Percentiles rank a stretch among this genome's conserved stretches.
phyloP scores from a whole-genome alignment of 176 grass and related monocot genomes.

The Echinochloa phyllopogon region DNA sequence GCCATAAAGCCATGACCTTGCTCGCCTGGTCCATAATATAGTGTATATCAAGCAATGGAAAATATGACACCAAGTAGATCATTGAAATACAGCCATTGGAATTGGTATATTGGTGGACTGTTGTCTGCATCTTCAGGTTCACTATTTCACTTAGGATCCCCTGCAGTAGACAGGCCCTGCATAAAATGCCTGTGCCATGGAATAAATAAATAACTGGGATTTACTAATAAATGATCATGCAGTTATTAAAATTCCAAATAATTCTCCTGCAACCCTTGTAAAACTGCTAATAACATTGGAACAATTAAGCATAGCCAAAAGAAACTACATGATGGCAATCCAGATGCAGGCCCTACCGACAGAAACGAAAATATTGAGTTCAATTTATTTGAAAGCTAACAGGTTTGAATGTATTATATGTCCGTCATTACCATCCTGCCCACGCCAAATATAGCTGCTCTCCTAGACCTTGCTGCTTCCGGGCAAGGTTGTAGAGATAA shows the following conservation, averaged over 20 bases:
- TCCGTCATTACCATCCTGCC: conserved; percentile 78
- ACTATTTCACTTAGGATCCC: conserved; percentile 78
- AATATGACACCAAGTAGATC: conserved; percentile 81
- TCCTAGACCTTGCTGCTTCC: conserved; percentile 58
- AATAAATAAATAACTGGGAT: neutral
- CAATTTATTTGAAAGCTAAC: conserved; percentile 11
- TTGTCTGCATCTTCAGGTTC: conserved; percentile 57
- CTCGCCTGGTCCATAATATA: conserved; percentile 62
- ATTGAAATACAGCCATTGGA: conserved; percentile 88
- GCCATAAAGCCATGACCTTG: conserved; percentile 77
- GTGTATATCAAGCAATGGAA: conserved; percentile 72
- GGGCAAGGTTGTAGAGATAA: conserved; percentile 84
- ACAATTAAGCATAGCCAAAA: conserved; percentile 81
- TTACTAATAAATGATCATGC: conserved; percentile 29
- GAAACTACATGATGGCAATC: conserved; percentile 82
- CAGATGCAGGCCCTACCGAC: conserved; percentile 85
- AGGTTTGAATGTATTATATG: conserved; percentile 9
- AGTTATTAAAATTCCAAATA: conserved; percentile 94
- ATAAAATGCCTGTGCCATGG: neutral
- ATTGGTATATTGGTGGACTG: conserved; percentile 48
- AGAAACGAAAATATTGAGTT: too few relatives aligned
- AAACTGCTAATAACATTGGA: conserved; percentile 85
- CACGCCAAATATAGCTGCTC: conserved; percentile 82
- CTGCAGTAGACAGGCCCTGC: conserved; percentile 15
- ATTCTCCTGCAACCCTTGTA: conserved; percentile 92